Conservation (phyloP, 805 yeast species). For the Yarrowia sp. region DNA sequence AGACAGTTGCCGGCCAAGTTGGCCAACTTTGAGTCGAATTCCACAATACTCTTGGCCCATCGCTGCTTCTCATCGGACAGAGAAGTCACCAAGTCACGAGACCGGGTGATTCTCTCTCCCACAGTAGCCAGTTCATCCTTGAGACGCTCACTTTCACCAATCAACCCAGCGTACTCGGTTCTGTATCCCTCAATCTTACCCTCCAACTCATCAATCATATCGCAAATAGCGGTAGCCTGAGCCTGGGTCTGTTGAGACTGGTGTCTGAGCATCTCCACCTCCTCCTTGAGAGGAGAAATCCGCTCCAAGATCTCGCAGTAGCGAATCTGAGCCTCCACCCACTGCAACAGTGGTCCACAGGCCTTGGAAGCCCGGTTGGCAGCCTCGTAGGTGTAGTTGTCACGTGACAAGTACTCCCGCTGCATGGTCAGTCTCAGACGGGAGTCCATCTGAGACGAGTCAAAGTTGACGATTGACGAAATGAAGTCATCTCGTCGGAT, state of each 20-base stretch:
- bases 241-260: constrained; percentile 63
- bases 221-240: constrained; percentile 69
- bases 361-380: constrained; percentile 92
- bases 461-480: constrained; percentile 71
- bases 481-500: constrained; percentile 87
- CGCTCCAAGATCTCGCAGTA: constrained; percentile 67
- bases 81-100: constrained; percentile 59
- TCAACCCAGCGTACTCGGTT: constrained; percentile 64
- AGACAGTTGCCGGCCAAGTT: constrained; percentile 63
- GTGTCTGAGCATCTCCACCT: constrained; percentile 58
- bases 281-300: constrained; percentile 70
- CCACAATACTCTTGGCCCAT: constrained; percentile 63
- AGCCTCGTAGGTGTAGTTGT: constrained; percentile 65
- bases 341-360: constrained; percentile 83
- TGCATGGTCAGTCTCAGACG: constrained; percentile 59
- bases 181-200: constrained; percentile 67
- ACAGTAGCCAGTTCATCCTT: constrained; percentile 68
- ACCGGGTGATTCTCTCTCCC: constrained; percentile 57
- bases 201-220: constrained; percentile 76
- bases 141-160: constrained; percentile 73
- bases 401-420: constrained; percentile 54
- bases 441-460: constrained; percentile 55
- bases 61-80: constrained; percentile 65
- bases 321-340: constrained; percentile 89
- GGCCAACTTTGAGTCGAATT: constrained; percentile 48